Evolutionary conservation across 2,329 filamentous ascomycete genomes (phyloP).

Genomic region (Arthrobotrys sinensis): DNA sequence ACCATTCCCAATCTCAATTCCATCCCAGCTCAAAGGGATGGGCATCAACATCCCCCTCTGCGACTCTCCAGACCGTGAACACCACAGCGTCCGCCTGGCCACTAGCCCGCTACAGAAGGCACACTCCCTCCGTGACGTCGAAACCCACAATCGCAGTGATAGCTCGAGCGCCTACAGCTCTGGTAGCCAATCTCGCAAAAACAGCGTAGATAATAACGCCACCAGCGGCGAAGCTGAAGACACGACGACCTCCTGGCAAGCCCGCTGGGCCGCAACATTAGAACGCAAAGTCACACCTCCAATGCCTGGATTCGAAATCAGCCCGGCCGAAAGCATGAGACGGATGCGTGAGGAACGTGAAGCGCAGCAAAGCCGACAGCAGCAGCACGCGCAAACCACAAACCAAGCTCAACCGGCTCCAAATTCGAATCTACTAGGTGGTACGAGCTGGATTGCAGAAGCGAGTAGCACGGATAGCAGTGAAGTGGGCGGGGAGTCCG

Average conservation of each 20-base stretch:
- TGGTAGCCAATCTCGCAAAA: slow-evolving; percentile 9
- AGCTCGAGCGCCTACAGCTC: slow-evolving; percentile 21
- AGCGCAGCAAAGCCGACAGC: slow-evolving; percentile 25
- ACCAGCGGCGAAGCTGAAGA: slow-evolving; percentile 4
- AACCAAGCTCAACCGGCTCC: neutral
- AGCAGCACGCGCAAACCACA: slow-evolving; percentile 25
- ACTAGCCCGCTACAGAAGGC: slow-evolving; percentile 36
- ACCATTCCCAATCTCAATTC: slow-evolving; percentile 9
- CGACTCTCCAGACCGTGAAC: slow-evolving; percentile 55
- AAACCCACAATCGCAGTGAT: slow-evolving; percentile 28
- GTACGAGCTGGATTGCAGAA: slow-evolving; percentile 43
- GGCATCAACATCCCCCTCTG: slow-evolving; percentile 60
- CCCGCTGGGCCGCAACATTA: slow-evolving; percentile 47
- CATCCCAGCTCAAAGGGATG: slow-evolving; percentile 36
- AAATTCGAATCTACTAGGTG: slow-evolving; percentile 3
- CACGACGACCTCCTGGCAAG: slow-evolving; percentile 38
- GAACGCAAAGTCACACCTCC: slow-evolving; percentile 59
- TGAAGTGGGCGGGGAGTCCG: slow-evolving; percentile 28
- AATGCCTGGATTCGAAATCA: slow-evolving; percentile 56
- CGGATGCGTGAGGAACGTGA: slow-evolving; percentile 53
- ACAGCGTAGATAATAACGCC: slow-evolving; percentile 3
- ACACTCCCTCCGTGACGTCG: slow-evolving; percentile 31
- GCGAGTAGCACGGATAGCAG: slow-evolving; percentile 36
- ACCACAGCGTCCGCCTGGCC: slow-evolving; percentile 33
- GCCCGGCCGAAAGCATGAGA: slow-evolving; percentile 54